A percentile compares a stretch with the other conserved stretches of the same genome.
These are phyloP conservation scores for Pulveroboletus ravenelii DNA, from an alignment of 768 basidiomycete species.

Conservation along the genomic window DNA sequence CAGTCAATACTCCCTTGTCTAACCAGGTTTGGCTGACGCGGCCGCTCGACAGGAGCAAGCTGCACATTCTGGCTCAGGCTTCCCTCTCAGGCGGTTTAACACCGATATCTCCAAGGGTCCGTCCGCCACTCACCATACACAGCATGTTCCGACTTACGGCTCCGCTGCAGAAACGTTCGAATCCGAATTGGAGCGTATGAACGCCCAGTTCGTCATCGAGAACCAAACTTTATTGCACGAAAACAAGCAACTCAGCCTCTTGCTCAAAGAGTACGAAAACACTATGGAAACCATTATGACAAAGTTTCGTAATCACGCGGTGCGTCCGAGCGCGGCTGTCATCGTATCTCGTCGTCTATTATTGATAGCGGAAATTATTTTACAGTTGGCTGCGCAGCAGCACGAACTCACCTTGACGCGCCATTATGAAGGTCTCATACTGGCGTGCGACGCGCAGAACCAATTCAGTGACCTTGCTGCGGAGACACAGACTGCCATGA, in stretches of 20 bases:
- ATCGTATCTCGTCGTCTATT: background rate
- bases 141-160: constrained; percentile 10
- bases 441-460: constrained; percentile 55
- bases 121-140: constrained; percentile 8
- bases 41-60: constrained; percentile 60
- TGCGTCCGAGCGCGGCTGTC: constrained; percentile 37
- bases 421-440: constrained; percentile 84
- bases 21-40: constrained; percentile 7
- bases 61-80: constrained; percentile 63
- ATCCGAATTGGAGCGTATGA: constrained; percentile 85
- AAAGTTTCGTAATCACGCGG: constrained; percentile 90
- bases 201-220: constrained; percentile 87
- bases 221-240: constrained; percentile 91
- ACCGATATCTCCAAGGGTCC: constrained; percentile 81
- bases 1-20: constrained; percentile 9
- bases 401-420: constrained; percentile 83
- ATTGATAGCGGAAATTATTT: constrained; percentile 5
- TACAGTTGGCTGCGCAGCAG: constrained; percentile 83
- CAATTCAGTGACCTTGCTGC: constrained; percentile 52
- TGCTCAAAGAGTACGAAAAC: constrained; percentile 91
- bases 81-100: constrained; percentile 78
- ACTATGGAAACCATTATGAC: constrained; percentile 96
- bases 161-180: constrained; percentile 73
- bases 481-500: constrained; percentile 55
- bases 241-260: constrained; percentile 85